A percentile compares a stretch with the other conserved stretches of the same genome.
These are phyloP conservation scores for Trichoderma gracile DNA, from an alignment of 2,329 filamentous ascomycete genomes.

Conservation along the genomic window DNA sequence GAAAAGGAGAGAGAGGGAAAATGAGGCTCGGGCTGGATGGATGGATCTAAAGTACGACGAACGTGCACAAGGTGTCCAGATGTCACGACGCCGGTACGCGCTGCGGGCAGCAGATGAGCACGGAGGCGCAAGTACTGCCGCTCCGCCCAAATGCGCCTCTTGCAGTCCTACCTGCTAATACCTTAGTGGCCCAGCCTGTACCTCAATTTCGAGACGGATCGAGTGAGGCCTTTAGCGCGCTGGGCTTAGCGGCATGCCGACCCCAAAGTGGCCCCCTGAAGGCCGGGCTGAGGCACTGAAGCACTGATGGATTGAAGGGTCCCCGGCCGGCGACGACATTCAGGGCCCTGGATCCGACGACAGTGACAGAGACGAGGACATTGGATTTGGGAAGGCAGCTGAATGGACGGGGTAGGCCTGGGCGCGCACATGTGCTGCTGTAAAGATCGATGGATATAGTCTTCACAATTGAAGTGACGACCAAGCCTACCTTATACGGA, in stretches of 20 bases:
- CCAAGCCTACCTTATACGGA: too few relatives aligned
- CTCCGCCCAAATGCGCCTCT: neutral
- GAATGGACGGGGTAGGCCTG: too few relatives aligned
- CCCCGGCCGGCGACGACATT: neutral
- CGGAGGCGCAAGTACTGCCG: slow-evolving; percentile 12
- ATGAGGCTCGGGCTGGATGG: slow-evolving; percentile 9
- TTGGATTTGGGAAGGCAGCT: too few relatives aligned
- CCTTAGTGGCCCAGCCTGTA: too few relatives aligned
- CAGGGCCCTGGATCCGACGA: neutral
- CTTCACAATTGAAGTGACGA: too few relatives aligned
- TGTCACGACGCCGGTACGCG: slow-evolving; percentile 17
- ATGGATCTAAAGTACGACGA: neutral
- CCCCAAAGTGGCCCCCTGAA: slow-evolving; percentile 3
- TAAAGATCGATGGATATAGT: too few relatives aligned
- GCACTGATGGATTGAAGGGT: too few relatives aligned
- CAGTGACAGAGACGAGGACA: too few relatives aligned
- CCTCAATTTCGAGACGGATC: neutral
- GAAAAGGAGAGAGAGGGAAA: slow-evolving; percentile 19
- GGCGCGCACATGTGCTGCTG: too few relatives aligned
- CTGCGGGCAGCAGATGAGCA: neutral
- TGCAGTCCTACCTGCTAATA: too few relatives aligned
- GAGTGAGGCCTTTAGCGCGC: slow-evolving; percentile 8
- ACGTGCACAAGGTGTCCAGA: slow-evolving; percentile 18
- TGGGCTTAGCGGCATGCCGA: slow-evolving; percentile 18
- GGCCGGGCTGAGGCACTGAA: neutral